Conservation (phyloP, 768 basidiomycete species). For the Austroboletus eburneus region DNA sequence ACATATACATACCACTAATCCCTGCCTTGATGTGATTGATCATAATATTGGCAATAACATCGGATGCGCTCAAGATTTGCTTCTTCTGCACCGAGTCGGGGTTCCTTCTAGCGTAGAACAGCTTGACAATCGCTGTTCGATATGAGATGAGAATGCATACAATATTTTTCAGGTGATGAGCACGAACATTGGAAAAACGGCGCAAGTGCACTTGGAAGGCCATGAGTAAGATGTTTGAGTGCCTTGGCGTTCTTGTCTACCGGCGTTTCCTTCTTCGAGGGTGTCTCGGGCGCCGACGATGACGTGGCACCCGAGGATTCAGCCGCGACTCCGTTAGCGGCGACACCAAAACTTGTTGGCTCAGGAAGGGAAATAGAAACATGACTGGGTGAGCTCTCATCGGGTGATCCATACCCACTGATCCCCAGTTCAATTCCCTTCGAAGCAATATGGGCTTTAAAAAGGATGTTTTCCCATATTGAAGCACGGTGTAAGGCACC, state of each 20-base stretch:
- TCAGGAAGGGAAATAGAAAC: conserved; percentile 40
- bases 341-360: conserved; percentile 29
- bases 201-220: conserved; percentile 67
- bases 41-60: conserved; percentile 67
- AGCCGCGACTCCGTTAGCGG: conserved; percentile 27
- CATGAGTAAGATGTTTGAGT: conserved; percentile 74
- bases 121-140: conserved; percentile 70
- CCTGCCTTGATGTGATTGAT: conserved; percentile 60
- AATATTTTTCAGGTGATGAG: neutral
- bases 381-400: conserved; percentile 46
- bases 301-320: conserved; percentile 21
- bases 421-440: conserved; percentile 51
- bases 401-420: conserved; percentile 41
- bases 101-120: conserved; percentile 79
- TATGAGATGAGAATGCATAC: conserved; percentile 9
- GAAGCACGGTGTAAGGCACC: conserved; percentile 78
- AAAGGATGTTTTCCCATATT: conserved; percentile 82
- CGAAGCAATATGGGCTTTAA: conserved; percentile 55
- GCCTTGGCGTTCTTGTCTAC: conserved; percentile 68
- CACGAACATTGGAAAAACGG: conserved; percentile 83
- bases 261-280: conserved; percentile 41
- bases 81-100: conserved; percentile 72
- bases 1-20: conserved; percentile 53
- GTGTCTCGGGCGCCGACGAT: conserved; percentile 21
- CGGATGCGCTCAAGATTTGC: conserved; percentile 68